Evolutionary conservation across 345 rosid species (phyloP), one percentile per base, ranked within the genome.

Genomic region (Acer campestre): DNA sequence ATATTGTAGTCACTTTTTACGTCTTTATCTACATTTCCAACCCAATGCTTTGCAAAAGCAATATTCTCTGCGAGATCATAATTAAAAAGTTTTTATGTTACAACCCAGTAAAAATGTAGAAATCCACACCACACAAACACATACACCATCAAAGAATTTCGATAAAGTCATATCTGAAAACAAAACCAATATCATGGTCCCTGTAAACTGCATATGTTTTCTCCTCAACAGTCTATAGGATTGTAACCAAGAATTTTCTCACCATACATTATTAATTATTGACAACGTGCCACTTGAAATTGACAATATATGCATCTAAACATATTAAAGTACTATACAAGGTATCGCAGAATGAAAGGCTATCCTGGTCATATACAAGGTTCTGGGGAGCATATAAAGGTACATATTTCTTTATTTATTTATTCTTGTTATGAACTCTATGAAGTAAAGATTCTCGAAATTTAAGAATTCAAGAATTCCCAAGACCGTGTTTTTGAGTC

Each of bases 1-100:
- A 25, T 63, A 23, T 29, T 23, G 40, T 40, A 23, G 17, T 63
- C 9, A 16, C 4, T 59, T 59, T 59, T 59, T 59, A 59, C 63
- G 20, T 59, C 63, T 59, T n/a, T 59, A 59, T 59, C 63, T 59
- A 59, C 63, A 59, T 59, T 58, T 59, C 27, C 63, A 59, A 53
- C 58, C 58, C 58, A 49, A 49, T 49, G 55, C 29, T 61, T 61
- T 20, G 25, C 35, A 61, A 20, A 23, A 65, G 68, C 10, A 13
- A 27, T 23, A 10, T 63, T 29, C 67, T 7, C 67, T 29, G 38
- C 67, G 14, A 63, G 7, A 23, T 29, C 67, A 63, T 29, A 63
- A 63, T 63, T 13, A 63, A 11, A 11, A 62, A 62, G 5, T 25
- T 59, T 18, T 51, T 4, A 59, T n/a, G 20, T 20, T 59, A 59